phyloP scores from a whole-genome alignment of 257 asterid genomes.

The Parsonsia alboflavescens region DNA sequence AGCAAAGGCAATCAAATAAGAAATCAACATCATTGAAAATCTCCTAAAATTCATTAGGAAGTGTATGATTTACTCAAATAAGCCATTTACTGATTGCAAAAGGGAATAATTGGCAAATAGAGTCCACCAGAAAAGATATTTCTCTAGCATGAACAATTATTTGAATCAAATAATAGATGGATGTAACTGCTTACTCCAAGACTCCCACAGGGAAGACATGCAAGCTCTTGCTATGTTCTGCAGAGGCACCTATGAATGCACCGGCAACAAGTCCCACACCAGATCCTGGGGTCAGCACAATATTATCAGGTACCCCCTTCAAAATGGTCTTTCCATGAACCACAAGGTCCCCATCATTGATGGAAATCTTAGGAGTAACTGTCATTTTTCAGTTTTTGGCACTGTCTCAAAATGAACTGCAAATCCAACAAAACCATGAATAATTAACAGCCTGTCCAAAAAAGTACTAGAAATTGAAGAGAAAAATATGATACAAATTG shows the following conservation, averaged over 20 bases:
- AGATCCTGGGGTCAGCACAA: constrained; percentile 69
- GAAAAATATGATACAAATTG: background rate
- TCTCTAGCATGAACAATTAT: background rate
- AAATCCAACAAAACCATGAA: constrained; percentile 16
- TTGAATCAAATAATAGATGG: constrained; percentile 2
- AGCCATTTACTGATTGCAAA: background rate
- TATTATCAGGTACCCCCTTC: constrained; percentile 77
- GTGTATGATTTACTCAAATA: background rate
- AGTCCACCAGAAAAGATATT: background rate
- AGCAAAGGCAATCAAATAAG: background rate
- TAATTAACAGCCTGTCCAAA: background rate
- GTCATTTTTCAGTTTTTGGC: constrained; percentile 51
- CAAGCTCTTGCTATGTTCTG: constrained; percentile 65
- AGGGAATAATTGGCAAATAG: background rate
- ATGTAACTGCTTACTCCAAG: constrained; percentile 57
- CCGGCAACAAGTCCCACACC: constrained; percentile 77
- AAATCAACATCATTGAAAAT: background rate
- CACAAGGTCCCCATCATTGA: constrained; percentile 79
- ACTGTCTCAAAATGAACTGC: constrained; percentile 39
- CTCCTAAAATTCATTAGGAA: background rate
- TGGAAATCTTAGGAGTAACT: constrained; percentile 73
- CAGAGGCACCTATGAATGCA: constrained; percentile 86
- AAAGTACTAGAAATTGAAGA: background rate
- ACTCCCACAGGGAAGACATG: constrained; percentile 87
- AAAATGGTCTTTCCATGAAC: constrained; percentile 92